Conservation (phyloP, 352 stramenopile species). For the Phytophthora kernoviae region DNA sequence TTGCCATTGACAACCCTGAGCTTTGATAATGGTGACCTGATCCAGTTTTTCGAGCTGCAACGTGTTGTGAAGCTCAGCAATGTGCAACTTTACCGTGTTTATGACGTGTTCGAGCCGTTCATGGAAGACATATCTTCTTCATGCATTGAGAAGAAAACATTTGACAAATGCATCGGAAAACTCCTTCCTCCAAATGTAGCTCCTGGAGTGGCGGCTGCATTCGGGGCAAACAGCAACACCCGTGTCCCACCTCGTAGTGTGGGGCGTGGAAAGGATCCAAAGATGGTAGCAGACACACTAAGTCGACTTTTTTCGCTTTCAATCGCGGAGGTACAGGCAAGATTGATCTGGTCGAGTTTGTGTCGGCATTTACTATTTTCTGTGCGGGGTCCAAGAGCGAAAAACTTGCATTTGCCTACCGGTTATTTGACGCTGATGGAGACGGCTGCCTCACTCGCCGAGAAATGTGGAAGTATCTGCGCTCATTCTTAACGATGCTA, state of each 20-base stretch:
- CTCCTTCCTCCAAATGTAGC: slow-evolving; percentile 63
- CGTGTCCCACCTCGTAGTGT: slow-evolving; percentile 66
- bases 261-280: slow-evolving; percentile 65
- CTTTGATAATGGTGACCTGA: slow-evolving; percentile 85
- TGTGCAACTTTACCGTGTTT: slow-evolving; percentile 66
- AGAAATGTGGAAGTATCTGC: slow-evolving; percentile 93
- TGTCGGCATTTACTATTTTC: slow-evolving; percentile 94
- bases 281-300: slow-evolving; percentile 79
- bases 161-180: slow-evolving; percentile 71
- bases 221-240: slow-evolving; percentile 65
- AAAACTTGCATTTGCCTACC: slow-evolving; percentile 92
- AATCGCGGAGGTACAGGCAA: slow-evolving; percentile 85
- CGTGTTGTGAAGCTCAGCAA: slow-evolving; percentile 73
- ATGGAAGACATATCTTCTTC: slow-evolving; percentile 55
- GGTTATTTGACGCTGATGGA: slow-evolving; percentile 91
- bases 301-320: slow-evolving; percentile 87
- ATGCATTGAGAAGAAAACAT: slow-evolving; percentile 83
- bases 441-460: slow-evolving; percentile 90
- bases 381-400: slow-evolving; percentile 95
- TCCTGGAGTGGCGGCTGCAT: slow-evolving; percentile 58
- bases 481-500: slow-evolving; percentile 95
- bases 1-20: slow-evolving; percentile 70
- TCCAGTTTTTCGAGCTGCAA: slow-evolving; percentile 84
- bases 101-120: slow-evolving; percentile 76
- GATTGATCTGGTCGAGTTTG: slow-evolving; percentile 91